A percentile compares a stretch with the other conserved stretches of the same genome.
Evolutionary conservation across 352 stramenopile genomes (phyloP).

Genomic region (Phytophthora megakarya): DNA sequence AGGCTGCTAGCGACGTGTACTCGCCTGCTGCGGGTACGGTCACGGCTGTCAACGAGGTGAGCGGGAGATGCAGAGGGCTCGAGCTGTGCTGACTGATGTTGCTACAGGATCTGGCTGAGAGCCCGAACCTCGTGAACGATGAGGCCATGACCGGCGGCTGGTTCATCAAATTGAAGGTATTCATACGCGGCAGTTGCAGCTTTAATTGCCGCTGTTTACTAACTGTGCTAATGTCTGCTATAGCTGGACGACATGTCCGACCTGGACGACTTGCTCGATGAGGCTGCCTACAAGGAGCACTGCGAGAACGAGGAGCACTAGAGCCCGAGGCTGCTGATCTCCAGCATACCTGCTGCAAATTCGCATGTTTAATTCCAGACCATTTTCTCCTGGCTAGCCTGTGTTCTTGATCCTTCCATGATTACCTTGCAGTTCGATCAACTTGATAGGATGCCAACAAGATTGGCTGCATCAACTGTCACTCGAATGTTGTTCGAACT

Average conservation of each 20-base stretch:
- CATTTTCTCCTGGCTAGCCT: conserved; percentile 4
- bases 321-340: conserved; percentile 26
- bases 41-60: conserved; percentile 93
- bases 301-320: conserved; percentile 87
- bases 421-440: conserved; percentile 16
- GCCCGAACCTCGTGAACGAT: conserved; percentile 88
- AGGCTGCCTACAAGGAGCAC: conserved; percentile 85
- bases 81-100: conserved; percentile 10
- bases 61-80: background rate
- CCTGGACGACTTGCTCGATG: conserved; percentile 80
- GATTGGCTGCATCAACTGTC: too few species aligned
- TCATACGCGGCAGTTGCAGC: conserved; percentile 19
- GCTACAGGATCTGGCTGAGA: conserved; percentile 71
- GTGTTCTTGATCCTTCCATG: conserved; percentile 20
- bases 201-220: background rate
- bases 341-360: conserved; percentile 34
- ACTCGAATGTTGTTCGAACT: background rate
- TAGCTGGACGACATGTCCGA: conserved; percentile 74
- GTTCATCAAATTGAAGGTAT: conserved; percentile 93
- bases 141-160: conserved; percentile 83
- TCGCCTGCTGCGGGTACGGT: conserved; percentile 93
- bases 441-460: conserved; percentile 36
- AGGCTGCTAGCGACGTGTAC: conserved; percentile 98
- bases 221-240: conserved; percentile 12
- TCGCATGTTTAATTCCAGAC: conserved; percentile 25